These are phyloP conservation scores for Metschnikowia reukaufii DNA, from an alignment of 805 yeast species.

Conservation along the genomic window DNA sequence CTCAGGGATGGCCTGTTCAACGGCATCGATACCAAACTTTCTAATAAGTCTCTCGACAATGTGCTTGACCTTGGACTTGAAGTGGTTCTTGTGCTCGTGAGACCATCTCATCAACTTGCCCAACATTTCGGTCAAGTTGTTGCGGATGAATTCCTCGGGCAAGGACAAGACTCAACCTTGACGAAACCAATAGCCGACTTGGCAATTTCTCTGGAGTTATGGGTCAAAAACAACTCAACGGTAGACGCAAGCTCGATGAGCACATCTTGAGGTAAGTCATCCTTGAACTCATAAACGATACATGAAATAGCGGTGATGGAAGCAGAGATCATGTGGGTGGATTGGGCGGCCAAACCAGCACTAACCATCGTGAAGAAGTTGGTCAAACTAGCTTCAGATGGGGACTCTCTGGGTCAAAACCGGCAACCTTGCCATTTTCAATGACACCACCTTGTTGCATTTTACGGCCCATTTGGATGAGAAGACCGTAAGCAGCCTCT, in stretches of 20 bases:
- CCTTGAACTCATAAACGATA: slow-evolving; percentile 80
- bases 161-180: slow-evolving; percentile 80
- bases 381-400: slow-evolving; percentile 63
- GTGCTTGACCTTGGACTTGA: slow-evolving; percentile 89
- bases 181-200: slow-evolving; percentile 93
- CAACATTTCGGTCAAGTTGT: slow-evolving; percentile 64
- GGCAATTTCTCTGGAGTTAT: slow-evolving; percentile 89
- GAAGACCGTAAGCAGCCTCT: slow-evolving; percentile 69
- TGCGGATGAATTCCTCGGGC: slow-evolving; percentile 72
- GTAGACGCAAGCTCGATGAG: slow-evolving; percentile 79
- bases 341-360: slow-evolving; percentile 93
- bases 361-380: slow-evolving; percentile 91
- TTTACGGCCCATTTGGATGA: slow-evolving; percentile 76
- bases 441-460: slow-evolving; percentile 72
- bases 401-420: slow-evolving; percentile 62
- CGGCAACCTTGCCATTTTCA: slow-evolving; percentile 63
- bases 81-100: slow-evolving; percentile 93
- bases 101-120: slow-evolving; percentile 85
- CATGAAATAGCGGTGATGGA: slow-evolving; percentile 83
- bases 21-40: slow-evolving; percentile 84
- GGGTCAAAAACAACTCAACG: slow-evolving; percentile 85
- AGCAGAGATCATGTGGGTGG: slow-evolving; percentile 97
- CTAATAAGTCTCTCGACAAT: slow-evolving; percentile 88
- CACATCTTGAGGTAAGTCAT: slow-evolving; percentile 55
- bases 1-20: slow-evolving; percentile 84